Conservation (phyloP, 306 rosid species). For the Lathyrus sativus region DNA sequence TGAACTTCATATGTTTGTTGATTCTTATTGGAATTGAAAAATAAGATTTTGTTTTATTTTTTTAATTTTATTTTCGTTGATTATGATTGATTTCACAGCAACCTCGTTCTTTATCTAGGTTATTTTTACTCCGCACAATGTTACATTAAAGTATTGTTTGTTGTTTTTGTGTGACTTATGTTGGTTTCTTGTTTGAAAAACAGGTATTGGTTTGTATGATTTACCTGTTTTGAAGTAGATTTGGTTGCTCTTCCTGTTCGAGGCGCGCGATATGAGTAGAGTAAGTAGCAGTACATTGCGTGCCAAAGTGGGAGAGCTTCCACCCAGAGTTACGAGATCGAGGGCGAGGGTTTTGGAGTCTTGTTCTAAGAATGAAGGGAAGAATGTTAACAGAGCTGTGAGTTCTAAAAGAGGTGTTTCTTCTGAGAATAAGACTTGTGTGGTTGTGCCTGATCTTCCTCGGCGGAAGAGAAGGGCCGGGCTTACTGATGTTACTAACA, state of each 20-base stretch:
- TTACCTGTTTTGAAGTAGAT: conserved; percentile 36
- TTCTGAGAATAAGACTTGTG: conserved; percentile 48
- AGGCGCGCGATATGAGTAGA: conserved; percentile 64
- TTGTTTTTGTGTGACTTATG: conserved; percentile 27
- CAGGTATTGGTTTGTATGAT: conserved; percentile 51
- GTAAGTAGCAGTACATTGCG: conserved; percentile 38
- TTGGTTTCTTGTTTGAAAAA: conserved; percentile 34
- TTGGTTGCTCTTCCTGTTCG: conserved; percentile 47
- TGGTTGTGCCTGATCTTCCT: conserved; percentile 41
- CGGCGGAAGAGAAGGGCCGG: conserved; percentile 70
- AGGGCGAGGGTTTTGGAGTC: conserved; percentile 66
- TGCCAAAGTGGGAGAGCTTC: conserved; percentile 57
- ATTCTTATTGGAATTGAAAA: background rate
- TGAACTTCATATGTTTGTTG: background rate
- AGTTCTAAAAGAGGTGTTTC: conserved; percentile 56
- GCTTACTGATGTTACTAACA: conserved; percentile 70
- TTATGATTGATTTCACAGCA: background rate
- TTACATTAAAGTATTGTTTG: background rate
- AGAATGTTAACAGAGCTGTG: conserved; percentile 31
- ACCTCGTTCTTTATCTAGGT: background rate
- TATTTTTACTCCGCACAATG: background rate
- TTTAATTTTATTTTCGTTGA: background rate
- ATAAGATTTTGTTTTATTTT: background rate
- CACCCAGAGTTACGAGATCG: conserved; percentile 74
- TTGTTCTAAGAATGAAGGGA: conserved; percentile 50